Percentiles rank a stretch among this genome's conserved stretches.
Evolutionary conservation across 768 basidiomycete species (phyloP).

Genomic region (Pulveroboletus sp.): DNA sequence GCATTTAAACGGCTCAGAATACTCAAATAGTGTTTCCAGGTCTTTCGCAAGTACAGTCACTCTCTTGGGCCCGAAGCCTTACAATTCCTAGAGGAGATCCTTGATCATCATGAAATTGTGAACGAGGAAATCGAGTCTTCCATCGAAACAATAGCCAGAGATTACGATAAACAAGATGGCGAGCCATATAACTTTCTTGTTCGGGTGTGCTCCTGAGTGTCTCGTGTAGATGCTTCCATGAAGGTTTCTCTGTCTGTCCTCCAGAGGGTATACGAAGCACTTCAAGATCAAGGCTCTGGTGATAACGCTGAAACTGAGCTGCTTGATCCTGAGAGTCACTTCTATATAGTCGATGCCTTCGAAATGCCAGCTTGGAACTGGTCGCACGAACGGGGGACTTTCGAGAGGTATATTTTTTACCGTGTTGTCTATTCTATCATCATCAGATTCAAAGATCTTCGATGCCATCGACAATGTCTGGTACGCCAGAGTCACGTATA

Average conservation of each 20-base stretch:
- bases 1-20: neutral
- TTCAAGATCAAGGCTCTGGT: conserved; percentile 59
- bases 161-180: conserved; percentile 91
- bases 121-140: conserved; percentile 69
- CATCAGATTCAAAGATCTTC: conserved; percentile 35
- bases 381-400: conserved; percentile 80
- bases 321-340: conserved; percentile 75
- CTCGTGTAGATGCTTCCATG: conserved; percentile 66
- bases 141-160: conserved; percentile 75
- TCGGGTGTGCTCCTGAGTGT: neutral
- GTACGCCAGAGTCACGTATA: conserved; percentile 78
- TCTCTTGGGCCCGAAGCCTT: conserved; percentile 78
- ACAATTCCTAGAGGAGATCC: conserved; percentile 63
- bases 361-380: conserved; percentile 96
- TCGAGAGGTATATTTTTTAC: conserved; percentile 63
- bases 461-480: conserved; percentile 63
- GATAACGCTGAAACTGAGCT: conserved; percentile 49
- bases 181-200: conserved; percentile 9
- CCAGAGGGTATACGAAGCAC: conserved; percentile 65
- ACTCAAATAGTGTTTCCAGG: conserved; percentile 37
- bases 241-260: conserved; percentile 70
- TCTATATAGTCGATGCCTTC: conserved; percentile 84
- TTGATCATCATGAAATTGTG: conserved; percentile 65
- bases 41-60: conserved; percentile 85
- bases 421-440: neutral